Evolutionary conservation across 306 rosid species (phyloP).

Genomic region (Malus asiatica): DNA sequence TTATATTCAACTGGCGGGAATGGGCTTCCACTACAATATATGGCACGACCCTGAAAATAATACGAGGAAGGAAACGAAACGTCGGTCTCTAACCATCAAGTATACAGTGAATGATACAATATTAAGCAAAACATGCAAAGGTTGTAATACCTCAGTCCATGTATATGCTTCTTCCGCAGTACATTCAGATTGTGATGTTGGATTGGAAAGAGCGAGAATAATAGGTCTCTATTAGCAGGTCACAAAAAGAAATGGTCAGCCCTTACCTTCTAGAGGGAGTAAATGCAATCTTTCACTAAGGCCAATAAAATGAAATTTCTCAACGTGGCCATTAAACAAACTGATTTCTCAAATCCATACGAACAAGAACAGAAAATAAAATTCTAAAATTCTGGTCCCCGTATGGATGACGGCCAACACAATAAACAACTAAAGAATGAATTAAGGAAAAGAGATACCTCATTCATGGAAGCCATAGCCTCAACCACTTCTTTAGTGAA

Average conservation of each 20-base stretch:
- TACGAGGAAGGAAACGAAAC: not conserved
- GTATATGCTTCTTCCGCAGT: slow-evolving; percentile 59
- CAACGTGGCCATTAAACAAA: not conserved
- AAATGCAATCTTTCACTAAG: not conserved
- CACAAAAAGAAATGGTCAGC: slow-evolving; percentile 1
- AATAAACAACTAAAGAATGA: not conserved
- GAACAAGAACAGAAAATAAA: not conserved
- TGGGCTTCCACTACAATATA: slow-evolving; percentile 91
- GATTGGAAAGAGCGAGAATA: slow-evolving; percentile 55
- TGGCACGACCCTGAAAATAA: slow-evolving; percentile 60
- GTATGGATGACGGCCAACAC: not conserved
- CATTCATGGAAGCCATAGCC: slow-evolving; percentile 69
- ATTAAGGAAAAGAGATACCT: slow-evolving; percentile 38
- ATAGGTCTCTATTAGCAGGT: slow-evolving; percentile 39
- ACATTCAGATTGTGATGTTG: slow-evolving; percentile 63
- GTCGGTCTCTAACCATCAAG: not conserved
- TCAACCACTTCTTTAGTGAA: slow-evolving; percentile 71
- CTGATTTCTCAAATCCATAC: not conserved
- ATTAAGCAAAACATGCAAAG: not conserved
- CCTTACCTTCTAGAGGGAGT: not conserved
- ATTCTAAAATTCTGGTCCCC: not conserved
- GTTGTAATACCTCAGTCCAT: slow-evolving; percentile 43
- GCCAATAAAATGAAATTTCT: not conserved
- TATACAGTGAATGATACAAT: not conserved
- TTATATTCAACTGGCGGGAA: slow-evolving; percentile 71